These are phyloP conservation scores for Athelia psychrophila DNA, from an alignment of 1,284 basidiomycete genomes.

Conservation along the genomic window DNA sequence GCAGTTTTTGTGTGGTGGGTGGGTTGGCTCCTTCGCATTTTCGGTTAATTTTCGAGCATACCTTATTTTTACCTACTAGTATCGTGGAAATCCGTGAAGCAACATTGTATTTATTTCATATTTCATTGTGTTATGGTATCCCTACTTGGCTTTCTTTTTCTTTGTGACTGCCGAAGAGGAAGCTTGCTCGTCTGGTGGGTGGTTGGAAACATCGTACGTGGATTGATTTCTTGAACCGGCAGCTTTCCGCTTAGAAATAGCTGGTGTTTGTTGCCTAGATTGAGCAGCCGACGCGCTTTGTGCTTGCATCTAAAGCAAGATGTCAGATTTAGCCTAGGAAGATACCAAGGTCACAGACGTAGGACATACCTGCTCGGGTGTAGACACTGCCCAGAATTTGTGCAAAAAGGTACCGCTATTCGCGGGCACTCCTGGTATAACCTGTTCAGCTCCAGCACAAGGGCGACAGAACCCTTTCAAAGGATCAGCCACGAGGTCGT, in stretches of 20 bases:
- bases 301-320: background rate
- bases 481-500: constrained; percentile 5
- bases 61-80: background rate
- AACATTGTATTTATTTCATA: background rate
- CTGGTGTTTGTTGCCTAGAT: background rate
- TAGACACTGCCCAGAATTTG: background rate
- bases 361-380: constrained; percentile 14
- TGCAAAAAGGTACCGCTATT: constrained; percentile 1
- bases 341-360: constrained; percentile 1
- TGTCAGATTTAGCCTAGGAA: background rate
- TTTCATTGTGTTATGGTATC: no score
- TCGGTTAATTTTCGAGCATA: constrained; percentile 25
- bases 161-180: background rate
- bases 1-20: constrained; percentile 66
- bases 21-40: constrained; percentile 59
- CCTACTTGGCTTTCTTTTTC: constrained; percentile 1
- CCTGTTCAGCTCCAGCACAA: constrained; percentile 47
- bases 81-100: background rate
- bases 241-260: background rate
- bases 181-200: background rate
- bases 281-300: background rate
- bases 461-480: constrained; percentile 53
- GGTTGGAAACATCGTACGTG: background rate
- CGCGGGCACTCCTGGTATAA: background rate
- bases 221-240: background rate